Evolutionary conservation across 441 rosid genomes (phyloP).

Genomic region (Gossypium laxum): DNA sequence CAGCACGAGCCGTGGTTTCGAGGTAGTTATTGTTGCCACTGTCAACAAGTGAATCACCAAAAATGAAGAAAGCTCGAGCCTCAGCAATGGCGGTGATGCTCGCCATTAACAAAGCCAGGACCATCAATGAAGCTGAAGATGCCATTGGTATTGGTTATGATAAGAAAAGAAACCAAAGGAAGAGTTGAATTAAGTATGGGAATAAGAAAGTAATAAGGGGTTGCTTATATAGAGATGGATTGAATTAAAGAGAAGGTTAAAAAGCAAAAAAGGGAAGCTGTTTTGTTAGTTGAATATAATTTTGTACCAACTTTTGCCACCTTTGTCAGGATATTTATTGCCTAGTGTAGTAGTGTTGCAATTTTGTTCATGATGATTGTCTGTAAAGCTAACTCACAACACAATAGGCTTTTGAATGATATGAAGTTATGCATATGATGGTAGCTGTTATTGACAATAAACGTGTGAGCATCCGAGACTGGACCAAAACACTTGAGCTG

Average conservation of each 20-base stretch:
- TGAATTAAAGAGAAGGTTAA: background rate
- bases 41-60: conserved; percentile 17
- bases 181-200: background rate
- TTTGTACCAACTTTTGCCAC: conserved; percentile 7
- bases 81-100: background rate
- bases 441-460: background rate
- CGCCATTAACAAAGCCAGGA: background rate
- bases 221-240: background rate
- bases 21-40: conserved; percentile 17
- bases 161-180: background rate
- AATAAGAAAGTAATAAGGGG: background rate
- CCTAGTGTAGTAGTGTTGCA: background rate
- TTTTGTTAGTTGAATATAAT: background rate
- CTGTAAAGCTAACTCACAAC: background rate
- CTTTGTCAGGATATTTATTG: background rate
- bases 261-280: background rate
- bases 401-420: background rate
- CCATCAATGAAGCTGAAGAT: background rate
- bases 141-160: background rate
- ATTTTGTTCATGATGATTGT: background rate
- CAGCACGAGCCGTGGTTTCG: conserved; percentile 17
- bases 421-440: background rate
- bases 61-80: conserved; percentile 15
- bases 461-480: no score
- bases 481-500: no score